A percentile compares a stretch with the other conserved stretches of the same genome.
phyloP scores from a whole-genome alignment of 805 yeast species.

The Ogataea angusta region DNA sequence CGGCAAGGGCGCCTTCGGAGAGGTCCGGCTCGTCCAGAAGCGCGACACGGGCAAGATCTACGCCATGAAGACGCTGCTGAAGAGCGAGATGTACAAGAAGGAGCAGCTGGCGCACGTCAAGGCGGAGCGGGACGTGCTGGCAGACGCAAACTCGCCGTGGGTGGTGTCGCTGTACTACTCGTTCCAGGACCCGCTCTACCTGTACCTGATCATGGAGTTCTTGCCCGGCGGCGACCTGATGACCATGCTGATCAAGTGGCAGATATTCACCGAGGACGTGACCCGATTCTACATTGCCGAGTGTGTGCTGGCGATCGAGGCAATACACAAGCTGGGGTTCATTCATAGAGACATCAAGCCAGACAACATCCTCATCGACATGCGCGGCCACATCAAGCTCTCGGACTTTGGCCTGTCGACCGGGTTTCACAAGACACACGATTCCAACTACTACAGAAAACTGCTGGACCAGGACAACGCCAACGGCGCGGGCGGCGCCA shows the following conservation, averaged over 20 bases:
- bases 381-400: conserved; percentile 60
- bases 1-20: conserved; percentile 98
- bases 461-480: conserved; percentile 61
- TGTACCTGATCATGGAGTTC: conserved; percentile 78
- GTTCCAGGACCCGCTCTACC: conserved; percentile 72
- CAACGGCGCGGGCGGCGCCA: conserved; percentile 33
- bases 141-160: conserved; percentile 87
- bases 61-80: conserved; percentile 91
- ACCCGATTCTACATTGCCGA: conserved; percentile 94
- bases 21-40: conserved; percentile 91
- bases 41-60: conserved; percentile 86
- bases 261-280: conserved; percentile 88
- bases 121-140: conserved; percentile 93
- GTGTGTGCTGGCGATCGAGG: conserved; percentile 92
- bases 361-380: conserved; percentile 75
- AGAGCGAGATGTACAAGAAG: conserved; percentile 90
- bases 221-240: conserved; percentile 82
- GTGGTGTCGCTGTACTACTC: conserved; percentile 80
- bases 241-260: conserved; percentile 96
- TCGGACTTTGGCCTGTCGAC: conserved; percentile 81
- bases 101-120: conserved; percentile 94
- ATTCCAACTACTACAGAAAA: conserved; percentile 79
- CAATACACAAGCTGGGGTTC: conserved; percentile 87
- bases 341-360: conserved; percentile 98
- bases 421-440: conserved; percentile 93